Percentiles rank a stretch among this genome's conserved stretches.
phyloP scores from a whole-genome alignment of 2,329 filamentous ascomycete genomes.

The Phyllachora maydis region DNA sequence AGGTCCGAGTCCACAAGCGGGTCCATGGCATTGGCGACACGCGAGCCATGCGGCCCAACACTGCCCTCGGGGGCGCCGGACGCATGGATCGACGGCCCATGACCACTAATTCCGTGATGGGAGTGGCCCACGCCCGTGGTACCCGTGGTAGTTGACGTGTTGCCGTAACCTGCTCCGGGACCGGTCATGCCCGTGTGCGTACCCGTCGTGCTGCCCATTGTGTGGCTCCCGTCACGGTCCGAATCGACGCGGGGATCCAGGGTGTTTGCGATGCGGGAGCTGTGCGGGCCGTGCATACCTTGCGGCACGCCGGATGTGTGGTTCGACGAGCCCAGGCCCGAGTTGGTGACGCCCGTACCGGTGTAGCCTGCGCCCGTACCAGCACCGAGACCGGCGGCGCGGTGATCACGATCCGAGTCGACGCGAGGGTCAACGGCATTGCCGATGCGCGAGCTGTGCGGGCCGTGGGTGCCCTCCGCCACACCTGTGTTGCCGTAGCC shows the following conservation, averaged over 20 bases:
- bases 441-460: slow-evolving; percentile 9
- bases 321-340: too few species aligned
- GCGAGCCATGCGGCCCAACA: slow-evolving; percentile 16
- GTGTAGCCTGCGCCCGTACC: slow-evolving; percentile 3
- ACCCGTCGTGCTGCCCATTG: slow-evolving; percentile 9
- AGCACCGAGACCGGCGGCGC: slow-evolving; percentile 8
- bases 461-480: slow-evolving; percentile 8
- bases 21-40: slow-evolving; percentile 22
- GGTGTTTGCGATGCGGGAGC: slow-evolving; percentile 19
- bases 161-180: slow-evolving; percentile 5
- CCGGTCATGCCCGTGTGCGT: too few species aligned
- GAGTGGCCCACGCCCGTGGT: too few species aligned
- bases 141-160: too few species aligned
- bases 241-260: slow-evolving; percentile 25
- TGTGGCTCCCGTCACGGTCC: slow-evolving; percentile 14
- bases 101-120: too few species aligned
- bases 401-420: slow-evolving; percentile 14
- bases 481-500: too few species aligned
- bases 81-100: too few species aligned
- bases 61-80: slow-evolving; percentile 9
- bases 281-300: slow-evolving; percentile 15
- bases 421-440: slow-evolving; percentile 13
- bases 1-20: slow-evolving; percentile 25
- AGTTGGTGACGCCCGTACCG: slow-evolving; percentile 5
- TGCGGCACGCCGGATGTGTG: slow-evolving; percentile 7